phyloP scores from a whole-genome alignment of 2,329 filamentous ascomycete species.

The Thermomyces lanuginosus region DNA sequence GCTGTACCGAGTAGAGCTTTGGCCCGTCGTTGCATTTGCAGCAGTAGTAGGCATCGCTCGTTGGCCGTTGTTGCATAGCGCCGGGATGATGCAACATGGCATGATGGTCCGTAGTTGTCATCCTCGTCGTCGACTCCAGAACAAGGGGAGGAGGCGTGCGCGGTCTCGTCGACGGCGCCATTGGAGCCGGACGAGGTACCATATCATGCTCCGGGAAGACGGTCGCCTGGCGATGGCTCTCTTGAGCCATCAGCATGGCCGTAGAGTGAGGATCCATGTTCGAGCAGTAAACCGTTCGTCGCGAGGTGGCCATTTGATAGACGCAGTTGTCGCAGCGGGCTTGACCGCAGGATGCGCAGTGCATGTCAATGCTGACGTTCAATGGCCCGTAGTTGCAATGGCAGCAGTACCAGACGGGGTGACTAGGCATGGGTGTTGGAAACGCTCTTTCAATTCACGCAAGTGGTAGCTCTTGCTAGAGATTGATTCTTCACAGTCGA shows the following conservation, averaged over 20 bases:
- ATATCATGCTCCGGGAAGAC: no score
- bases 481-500: no score
- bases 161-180: no score
- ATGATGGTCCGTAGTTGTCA: no score
- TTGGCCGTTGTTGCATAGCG: slow-evolving; percentile 4
- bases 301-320: slow-evolving; percentile 6
- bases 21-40: slow-evolving; percentile 25
- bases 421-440: slow-evolving; percentile 5
- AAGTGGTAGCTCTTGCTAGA: no score
- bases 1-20: slow-evolving; percentile 20
- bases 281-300: no score
- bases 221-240: no score
- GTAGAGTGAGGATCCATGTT: slow-evolving; percentile 3
- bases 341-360: slow-evolving; percentile 14
- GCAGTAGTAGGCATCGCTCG: slow-evolving; percentile 21
- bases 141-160: no score
- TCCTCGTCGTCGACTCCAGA: no score
- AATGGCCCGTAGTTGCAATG: slow-evolving; percentile 18
- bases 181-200: no score
- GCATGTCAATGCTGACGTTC: slow-evolving; percentile 10
- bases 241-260: slow-evolving; percentile 5
- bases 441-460: no score
- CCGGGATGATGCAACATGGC: slow-evolving; percentile 3
- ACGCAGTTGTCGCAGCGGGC: slow-evolving; percentile 11
- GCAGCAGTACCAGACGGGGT: slow-evolving; percentile 19